Evolutionary conservation across 306 rosid species (phyloP).

Genomic region (Gastrolobium bilobum): DNA sequence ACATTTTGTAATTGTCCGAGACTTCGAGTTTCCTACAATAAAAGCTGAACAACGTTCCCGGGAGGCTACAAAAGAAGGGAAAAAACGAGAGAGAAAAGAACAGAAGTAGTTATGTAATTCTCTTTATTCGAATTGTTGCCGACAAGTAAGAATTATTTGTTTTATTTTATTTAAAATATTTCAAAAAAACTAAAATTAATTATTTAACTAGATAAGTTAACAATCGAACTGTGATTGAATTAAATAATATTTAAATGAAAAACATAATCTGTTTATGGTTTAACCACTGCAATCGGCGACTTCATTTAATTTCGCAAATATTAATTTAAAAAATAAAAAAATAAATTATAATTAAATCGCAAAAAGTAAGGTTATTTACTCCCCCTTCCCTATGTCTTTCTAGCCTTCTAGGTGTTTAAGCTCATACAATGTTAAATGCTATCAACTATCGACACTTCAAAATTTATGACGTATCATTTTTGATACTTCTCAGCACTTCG

Average conservation of each 20-base stretch:
- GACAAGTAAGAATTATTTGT: constrained; percentile 15
- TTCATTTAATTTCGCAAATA: too few species aligned
- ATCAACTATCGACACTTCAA: too few species aligned
- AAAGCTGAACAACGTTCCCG: background rate
- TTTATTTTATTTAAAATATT: background rate
- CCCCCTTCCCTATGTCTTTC: background rate
- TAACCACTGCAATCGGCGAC: too few species aligned
- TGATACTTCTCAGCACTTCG: too few species aligned
- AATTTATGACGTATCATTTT: too few species aligned
- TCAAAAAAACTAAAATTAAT: too few species aligned
- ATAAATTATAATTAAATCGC: too few species aligned
- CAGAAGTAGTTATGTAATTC: constrained; percentile 31
- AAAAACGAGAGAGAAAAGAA: constrained; percentile 23
- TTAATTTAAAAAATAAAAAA: too few species aligned
- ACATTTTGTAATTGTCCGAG: background rate
- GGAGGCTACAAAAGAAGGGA: background rate
- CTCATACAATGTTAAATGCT: background rate
- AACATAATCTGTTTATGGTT: background rate
- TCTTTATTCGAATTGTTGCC: constrained; percentile 42
- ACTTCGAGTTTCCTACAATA: background rate
- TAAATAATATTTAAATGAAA: background rate
- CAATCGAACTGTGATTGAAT: background rate
- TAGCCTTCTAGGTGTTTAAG: background rate
- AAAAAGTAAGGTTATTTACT: too few species aligned
- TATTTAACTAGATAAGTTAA: background rate